Conservation (phyloP, 139 green algal species). For the Eudorina sp. region DNA sequence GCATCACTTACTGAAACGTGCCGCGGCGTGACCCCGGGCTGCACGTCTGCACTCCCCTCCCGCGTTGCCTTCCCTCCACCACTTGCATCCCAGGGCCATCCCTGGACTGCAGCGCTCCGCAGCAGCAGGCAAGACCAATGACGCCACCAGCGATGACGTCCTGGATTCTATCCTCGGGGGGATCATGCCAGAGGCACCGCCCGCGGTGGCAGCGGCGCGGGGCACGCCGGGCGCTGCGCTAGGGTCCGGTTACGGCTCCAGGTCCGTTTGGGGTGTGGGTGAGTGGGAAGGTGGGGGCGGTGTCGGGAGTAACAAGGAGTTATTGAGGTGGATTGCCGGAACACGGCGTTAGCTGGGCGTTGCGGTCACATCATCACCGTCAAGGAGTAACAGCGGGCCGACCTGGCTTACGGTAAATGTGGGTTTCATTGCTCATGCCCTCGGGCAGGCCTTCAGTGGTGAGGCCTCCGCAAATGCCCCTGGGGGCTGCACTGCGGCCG, state of each 20-base stretch:
- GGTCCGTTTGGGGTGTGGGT: background rate
- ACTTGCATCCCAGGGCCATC: background rate
- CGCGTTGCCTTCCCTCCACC: background rate
- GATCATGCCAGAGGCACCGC: slow-evolving; percentile 77
- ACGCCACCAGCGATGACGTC: slow-evolving; percentile 67
- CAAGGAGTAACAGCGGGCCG: no score
- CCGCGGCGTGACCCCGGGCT: no score
- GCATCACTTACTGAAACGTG: no score
- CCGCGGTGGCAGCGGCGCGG: background rate
- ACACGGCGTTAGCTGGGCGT: no score
- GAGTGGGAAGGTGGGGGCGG: background rate
- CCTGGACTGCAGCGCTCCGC: slow-evolving; percentile 16
- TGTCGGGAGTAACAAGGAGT: background rate
- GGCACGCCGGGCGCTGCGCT: background rate
- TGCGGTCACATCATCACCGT: no score
- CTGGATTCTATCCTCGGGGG: slow-evolving; percentile 79
- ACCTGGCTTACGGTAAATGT: no score
- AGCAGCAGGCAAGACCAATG: slow-evolving; percentile 10
- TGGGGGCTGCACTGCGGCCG: background rate
- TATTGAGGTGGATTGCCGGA: no score
- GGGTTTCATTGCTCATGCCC: background rate
- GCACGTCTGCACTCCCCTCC: no score
- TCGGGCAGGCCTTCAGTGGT: background rate
- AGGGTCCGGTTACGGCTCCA: background rate
- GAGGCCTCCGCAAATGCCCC: background rate